Base-by-base conservation (phyloP, 352 stramenopile genomes). In the Aphanomyces invadans region DNA sequence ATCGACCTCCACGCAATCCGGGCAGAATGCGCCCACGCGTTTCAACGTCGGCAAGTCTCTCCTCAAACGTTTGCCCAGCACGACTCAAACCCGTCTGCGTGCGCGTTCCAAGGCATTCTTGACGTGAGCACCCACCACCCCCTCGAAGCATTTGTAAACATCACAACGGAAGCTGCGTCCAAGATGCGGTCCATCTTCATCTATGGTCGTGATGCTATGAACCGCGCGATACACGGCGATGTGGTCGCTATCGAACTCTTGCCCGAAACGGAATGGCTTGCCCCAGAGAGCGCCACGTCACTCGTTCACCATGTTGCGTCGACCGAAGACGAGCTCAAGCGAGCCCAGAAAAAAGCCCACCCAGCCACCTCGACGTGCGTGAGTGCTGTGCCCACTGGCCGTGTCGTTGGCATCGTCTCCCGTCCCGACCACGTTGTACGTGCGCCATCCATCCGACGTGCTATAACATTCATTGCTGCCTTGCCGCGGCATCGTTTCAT, bases 171-270 rank as follows among this genome's bases (percentile, higher is more conserved):
- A 45, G 4, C 38, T 15, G 36, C 7, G 36, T 42, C 36, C 15
- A n/a, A n/a, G n/a, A n/a, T n/a, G 55, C 19, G 21, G 46, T 31
- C 12, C 49, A n/a, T 94, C 19, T 90, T 90, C 73, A 71, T 92
- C 0, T 86, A 79, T 63, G 84, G 82, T 28, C 79, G 80, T 26
- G 76, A 86, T 54, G 77, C 95, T 65, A 92, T 98, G 69, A 99
- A 99, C 77, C 88, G 97, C 55, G 96, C 95, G 3, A 79, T 99
- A 1, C 96, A 99, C 72, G 97, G 97, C 28, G 97, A 99, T 78
- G 73, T 96, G 11, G 97, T 99, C 12, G 93, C 89, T 2, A 84
- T 99, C 23, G 77, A 97, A 62, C 71, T 99, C 36, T 75, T 98
- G 39, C 76, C 86, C 0, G 73, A 92, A 29, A 64, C 72, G 9